phyloP scores from a whole-genome alignment of 768 basidiomycete genomes.

The Trametes cingulata region DNA sequence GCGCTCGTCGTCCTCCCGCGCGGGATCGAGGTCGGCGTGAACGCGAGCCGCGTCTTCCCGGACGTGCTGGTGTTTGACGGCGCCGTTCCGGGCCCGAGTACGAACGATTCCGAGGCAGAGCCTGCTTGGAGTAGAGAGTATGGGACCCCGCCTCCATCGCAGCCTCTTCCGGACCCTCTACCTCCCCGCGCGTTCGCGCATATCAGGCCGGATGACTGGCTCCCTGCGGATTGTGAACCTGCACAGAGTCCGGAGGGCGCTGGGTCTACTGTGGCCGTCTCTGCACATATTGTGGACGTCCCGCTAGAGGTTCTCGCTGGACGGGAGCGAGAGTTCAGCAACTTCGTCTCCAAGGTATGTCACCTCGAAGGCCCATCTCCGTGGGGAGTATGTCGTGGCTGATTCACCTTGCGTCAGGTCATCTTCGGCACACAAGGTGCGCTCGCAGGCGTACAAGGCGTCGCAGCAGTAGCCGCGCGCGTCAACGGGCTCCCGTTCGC shows the following conservation, averaged over 20 bases:
- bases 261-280: conserved; percentile 58
- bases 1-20: conserved; percentile 67
- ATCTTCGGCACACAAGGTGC: conserved; percentile 68
- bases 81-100: conserved; percentile 44
- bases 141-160: conserved; percentile 39
- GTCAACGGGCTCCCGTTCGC: conserved; percentile 62
- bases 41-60: conserved; percentile 66
- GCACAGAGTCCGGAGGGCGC: conserved; percentile 43
- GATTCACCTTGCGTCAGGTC: no score
- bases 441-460: conserved; percentile 65
- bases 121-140: neutral
- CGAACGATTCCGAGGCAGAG: neutral
- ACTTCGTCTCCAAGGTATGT: conserved; percentile 73
- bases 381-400: no score
- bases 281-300: conserved; percentile 69
- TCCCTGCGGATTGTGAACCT: conserved; percentile 46
- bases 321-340: conserved; percentile 71
- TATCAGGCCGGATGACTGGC: conserved; percentile 71
- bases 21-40: conserved; percentile 65
- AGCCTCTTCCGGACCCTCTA: conserved; percentile 61
- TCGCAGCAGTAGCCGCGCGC: conserved; percentile 57
- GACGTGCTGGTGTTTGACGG: conserved; percentile 83
- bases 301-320: conserved; percentile 79
- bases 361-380: no score
- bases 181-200: conserved; percentile 76